These are phyloP conservation scores for Teratosphaeriaceae sp. DNA, from an alignment of 2,329 filamentous ascomycete species.

Conservation along the genomic window DNA sequence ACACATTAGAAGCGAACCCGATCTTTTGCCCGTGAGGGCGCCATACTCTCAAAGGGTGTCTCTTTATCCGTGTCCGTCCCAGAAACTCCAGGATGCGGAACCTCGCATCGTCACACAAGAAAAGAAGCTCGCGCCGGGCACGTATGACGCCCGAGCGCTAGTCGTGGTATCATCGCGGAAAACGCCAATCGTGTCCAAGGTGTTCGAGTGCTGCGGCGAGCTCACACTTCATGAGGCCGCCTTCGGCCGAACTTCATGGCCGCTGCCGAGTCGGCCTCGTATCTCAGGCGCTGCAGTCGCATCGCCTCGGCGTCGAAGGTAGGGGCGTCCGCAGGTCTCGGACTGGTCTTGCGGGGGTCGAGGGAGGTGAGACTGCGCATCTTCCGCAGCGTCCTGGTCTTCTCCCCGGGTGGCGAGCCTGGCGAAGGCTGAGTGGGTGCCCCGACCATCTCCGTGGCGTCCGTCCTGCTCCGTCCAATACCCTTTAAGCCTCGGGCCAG, in stretches of 20 bases:
- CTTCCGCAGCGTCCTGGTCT: slow-evolving; percentile 27
- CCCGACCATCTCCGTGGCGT: slow-evolving; percentile 43
- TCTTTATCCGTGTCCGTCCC: background rate
- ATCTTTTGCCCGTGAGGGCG: slow-evolving; percentile 3
- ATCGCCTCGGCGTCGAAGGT: slow-evolving; percentile 45
- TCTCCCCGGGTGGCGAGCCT: slow-evolving; percentile 10
- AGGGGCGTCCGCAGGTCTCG: slow-evolving; percentile 27
- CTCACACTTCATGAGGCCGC: background rate
- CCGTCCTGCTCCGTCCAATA: slow-evolving; percentile 48
- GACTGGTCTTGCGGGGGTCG: slow-evolving; percentile 21
- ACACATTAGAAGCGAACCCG: background rate
- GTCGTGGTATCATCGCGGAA: slow-evolving; percentile 9
- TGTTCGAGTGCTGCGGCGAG: too few species aligned
- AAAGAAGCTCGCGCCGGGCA: background rate
- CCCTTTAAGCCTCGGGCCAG: slow-evolving; percentile 53
- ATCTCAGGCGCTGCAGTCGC: slow-evolving; percentile 40
- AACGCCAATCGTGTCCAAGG: background rate
- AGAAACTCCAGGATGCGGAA: background rate
- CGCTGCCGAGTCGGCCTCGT: slow-evolving; percentile 32
- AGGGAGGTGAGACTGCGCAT: slow-evolving; percentile 31
- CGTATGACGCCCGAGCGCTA: background rate
- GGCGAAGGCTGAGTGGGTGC: slow-evolving; percentile 6
- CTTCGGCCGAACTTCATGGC: slow-evolving; percentile 5
- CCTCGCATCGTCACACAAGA: background rate
- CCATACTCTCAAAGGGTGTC: background rate